A percentile compares a stretch with the other conserved stretches of the same genome.
These are phyloP conservation scores for Myotisia sp. DNA, from an alignment of 2,329 filamentous ascomycete genomes.

Conservation along the genomic window DNA sequence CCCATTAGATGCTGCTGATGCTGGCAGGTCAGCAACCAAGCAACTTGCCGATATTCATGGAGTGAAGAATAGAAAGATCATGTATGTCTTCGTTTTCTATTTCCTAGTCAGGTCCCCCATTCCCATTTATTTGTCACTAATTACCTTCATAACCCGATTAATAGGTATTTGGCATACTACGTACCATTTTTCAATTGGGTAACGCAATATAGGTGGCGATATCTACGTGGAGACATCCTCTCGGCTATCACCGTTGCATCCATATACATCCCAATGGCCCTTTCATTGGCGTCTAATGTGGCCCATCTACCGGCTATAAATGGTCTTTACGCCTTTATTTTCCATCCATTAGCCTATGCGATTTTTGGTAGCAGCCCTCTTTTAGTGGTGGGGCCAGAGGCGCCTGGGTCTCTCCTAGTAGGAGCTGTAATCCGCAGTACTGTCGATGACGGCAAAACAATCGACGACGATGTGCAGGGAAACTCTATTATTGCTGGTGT, in stretches of 20 bases:
- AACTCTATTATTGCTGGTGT: conserved; percentile 79
- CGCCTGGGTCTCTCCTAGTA: conserved; percentile 78
- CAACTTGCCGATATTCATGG: conserved; percentile 59
- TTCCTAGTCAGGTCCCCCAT: too few relatives aligned
- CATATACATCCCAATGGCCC: conserved; percentile 93
- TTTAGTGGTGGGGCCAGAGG: conserved; percentile 90
- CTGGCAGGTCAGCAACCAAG: conserved; percentile 51
- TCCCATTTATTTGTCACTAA: background rate
- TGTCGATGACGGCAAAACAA: conserved; percentile 52
- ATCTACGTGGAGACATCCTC: conserved; percentile 71
- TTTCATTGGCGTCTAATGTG: conserved; percentile 84
- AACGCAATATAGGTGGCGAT: conserved; percentile 66
- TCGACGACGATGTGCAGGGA: conserved; percentile 51
- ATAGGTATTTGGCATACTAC: conserved; percentile 86
- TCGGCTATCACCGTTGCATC: conserved; percentile 93
- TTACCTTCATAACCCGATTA: background rate
- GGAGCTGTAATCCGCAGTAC: conserved; percentile 71
- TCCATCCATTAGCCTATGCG: conserved; percentile 83
- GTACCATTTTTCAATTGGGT: conserved; percentile 86
- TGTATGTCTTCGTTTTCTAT: too few relatives aligned
- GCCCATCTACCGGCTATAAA: conserved; percentile 87
- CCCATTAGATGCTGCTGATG: conserved; percentile 44
- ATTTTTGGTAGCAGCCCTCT: conserved; percentile 81
- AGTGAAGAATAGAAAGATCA: conserved; percentile 55
- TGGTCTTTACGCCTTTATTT: conserved; percentile 84